Evolutionary conservation across 192 early-diverging fungal species (phyloP).

Genomic region (Backusella luteola): DNA sequence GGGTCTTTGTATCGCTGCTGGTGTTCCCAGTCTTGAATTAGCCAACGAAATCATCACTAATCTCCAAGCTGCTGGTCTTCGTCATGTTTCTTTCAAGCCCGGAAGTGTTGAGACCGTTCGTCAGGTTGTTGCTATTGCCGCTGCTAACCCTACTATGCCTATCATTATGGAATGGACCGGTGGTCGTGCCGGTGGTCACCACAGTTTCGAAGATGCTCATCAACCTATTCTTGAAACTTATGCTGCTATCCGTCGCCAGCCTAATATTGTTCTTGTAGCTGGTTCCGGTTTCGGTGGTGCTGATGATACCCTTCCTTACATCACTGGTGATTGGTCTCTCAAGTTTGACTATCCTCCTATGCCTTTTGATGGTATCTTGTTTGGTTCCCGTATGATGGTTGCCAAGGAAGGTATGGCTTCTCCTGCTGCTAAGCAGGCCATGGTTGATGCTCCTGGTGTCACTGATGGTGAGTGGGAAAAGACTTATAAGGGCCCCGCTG

Average conservation of each 20-base stretch:
- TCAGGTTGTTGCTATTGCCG: slow-evolving; percentile 75
- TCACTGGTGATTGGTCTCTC: slow-evolving; percentile 90
- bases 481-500: slow-evolving; percentile 73
- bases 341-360: slow-evolving; percentile 83
- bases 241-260: slow-evolving; percentile 74
- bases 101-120: slow-evolving; percentile 76
- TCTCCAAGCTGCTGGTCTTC: slow-evolving; percentile 72
- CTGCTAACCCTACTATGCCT: slow-evolving; percentile 76
- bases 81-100: slow-evolving; percentile 86
- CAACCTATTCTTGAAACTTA: slow-evolving; percentile 86
- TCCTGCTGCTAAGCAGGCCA: slow-evolving; percentile 79
- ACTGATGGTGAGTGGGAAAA: slow-evolving; percentile 79
- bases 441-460: slow-evolving; percentile 82
- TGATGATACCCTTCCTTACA: slow-evolving; percentile 82
- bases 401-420: slow-evolving; percentile 85
- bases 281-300: slow-evolving; percentile 92
- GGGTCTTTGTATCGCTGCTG: slow-evolving; percentile 90
- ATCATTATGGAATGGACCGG: slow-evolving; percentile 96
- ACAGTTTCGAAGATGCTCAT: slow-evolving; percentile 96
- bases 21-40: slow-evolving; percentile 85
- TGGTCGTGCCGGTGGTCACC: slow-evolving; percentile 94
- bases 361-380: slow-evolving; percentile 94
- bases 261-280: slow-evolving; percentile 84
- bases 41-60: slow-evolving; percentile 77
- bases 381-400: slow-evolving; percentile 97